Base-by-base conservation (phyloP, 495 filamentous ascomycete genomes). In the Staphylotrichum tortipilum region DNA sequence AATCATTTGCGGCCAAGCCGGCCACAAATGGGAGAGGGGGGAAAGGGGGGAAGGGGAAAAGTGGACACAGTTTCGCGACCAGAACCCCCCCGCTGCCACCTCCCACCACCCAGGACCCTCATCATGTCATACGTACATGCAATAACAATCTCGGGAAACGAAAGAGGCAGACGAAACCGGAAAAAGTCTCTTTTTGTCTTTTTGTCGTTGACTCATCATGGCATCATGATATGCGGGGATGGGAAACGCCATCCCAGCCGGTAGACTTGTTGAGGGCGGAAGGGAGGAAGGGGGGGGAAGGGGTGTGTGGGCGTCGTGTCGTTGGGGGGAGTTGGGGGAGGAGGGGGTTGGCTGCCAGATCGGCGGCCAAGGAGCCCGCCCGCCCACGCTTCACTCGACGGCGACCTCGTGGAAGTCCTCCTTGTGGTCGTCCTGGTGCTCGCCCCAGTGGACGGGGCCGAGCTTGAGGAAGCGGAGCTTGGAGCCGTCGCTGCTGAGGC, bases 361-460 rank as follows among this genome's bases (percentile, higher is more conserved):
- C n/a, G n/a, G n/a, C n/a, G n/a, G n/a, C n/a, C n/a, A n/a, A n/a
- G n/a, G n/a, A n/a, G n/a, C n/a, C n/a, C n/a, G n/a, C n/a, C n/a
- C n/a, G n/a, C n/a, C n/a, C n/a, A n/a, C 23, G 65, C 47, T 68
- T 58, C 62, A 57, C 61, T 74, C 66, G 55, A 72, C 60, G 11
- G 62, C 66, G 26, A 69, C 66, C 58, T 73, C 70, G 55, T 66
- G 60, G 56, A 59, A 73, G 60, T 75, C 72, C 17, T 57, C 62
- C 59, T 68, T 68, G 67, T 63, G 54, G 44, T 64, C 67, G 45
- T 62, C 68, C 31, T 57, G 64, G 61, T 72, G 69, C 63, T 73
- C 70, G 49, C 71, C 71, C 55, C 61, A 75, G 65, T 73, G 69
- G 55, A 75, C 71, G 24, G 71, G 71, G n/a, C 68, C 68, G 42